These are phyloP conservation scores for Metarhizium anisopliae DNA, from an alignment of 2,329 filamentous ascomycete species.

Conservation along the genomic window DNA sequence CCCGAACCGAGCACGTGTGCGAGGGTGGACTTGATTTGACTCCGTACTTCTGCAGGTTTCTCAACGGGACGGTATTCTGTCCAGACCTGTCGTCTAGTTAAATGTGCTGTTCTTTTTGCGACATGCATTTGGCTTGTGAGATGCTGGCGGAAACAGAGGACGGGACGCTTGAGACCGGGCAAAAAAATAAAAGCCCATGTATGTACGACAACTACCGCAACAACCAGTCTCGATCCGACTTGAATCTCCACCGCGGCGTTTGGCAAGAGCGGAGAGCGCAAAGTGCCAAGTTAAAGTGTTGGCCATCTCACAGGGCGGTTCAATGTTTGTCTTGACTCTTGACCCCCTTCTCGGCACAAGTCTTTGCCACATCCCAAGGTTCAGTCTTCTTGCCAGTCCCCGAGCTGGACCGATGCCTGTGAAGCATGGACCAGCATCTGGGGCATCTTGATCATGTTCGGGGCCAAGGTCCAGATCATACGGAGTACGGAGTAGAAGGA, in stretches of 20 bases:
- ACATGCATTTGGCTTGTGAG: conserved; percentile 2
- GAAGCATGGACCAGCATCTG: not conserved
- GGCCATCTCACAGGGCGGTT: not conserved
- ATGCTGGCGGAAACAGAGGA: not conserved
- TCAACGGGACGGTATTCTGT: not conserved
- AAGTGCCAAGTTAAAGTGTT: not conserved
- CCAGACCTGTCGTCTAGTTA: not conserved
- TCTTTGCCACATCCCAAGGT: not conserved
- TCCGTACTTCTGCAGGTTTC: not conserved
- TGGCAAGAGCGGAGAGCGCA: not conserved
- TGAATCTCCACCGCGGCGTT: not conserved
- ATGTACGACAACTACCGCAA: not conserved
- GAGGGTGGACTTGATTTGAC: not conserved
- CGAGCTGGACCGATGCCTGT: not conserved
- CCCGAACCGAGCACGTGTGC: not conserved
- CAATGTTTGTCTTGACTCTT: too few species aligned
- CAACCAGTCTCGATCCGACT: not conserved
- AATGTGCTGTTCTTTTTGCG: not conserved
- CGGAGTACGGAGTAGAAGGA: too few species aligned
- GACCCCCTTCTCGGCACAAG: not conserved
- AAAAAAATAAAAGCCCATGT: not conserved
- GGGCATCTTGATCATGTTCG: not conserved
- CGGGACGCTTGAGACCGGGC: not conserved
- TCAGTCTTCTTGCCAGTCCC: not conserved
- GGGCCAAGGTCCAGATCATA: too few species aligned